Evolutionary conservation across 2,329 filamentous ascomycete species (phyloP).

Genomic region (Emergomyces africanus): DNA sequence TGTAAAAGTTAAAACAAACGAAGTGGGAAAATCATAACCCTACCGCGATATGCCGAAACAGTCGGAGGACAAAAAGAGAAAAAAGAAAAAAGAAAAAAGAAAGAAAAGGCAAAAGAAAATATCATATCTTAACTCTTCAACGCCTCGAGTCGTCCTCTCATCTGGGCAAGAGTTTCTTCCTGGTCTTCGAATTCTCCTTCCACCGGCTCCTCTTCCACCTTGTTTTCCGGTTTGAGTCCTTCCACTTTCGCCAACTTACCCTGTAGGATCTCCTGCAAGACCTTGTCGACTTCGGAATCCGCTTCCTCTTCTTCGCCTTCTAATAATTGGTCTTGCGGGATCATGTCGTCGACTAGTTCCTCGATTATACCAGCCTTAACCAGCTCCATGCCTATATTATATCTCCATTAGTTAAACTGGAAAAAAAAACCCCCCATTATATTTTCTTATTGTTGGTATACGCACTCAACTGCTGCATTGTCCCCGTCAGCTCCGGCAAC

Average conservation of each 20-base stretch:
- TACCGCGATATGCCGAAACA: neutral
- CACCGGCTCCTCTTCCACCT: slow-evolving; percentile 35
- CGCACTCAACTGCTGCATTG: slow-evolving; percentile 57
- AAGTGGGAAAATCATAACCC: neutral
- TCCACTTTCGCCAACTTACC: slow-evolving; percentile 59
- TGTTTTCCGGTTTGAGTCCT: slow-evolving; percentile 37
- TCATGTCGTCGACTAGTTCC: slow-evolving; percentile 82
- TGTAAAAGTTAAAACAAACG: neutral
- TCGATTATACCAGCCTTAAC: slow-evolving; percentile 95
- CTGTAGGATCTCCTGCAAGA: slow-evolving; percentile 80
- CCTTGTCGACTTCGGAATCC: slow-evolving; percentile 81
- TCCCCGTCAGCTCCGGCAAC: slow-evolving; percentile 73
- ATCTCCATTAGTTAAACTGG: neutral
- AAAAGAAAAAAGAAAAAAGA: neutral
- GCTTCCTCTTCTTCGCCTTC: slow-evolving; percentile 62
- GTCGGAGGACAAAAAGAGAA: neutral
- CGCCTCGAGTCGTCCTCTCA: slow-evolving; percentile 82
- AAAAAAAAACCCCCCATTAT: slow-evolving; percentile 33
- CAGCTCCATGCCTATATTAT: slow-evolving; percentile 44
- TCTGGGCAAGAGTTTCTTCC: slow-evolving; percentile 84
- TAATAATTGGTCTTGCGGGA: slow-evolving; percentile 61
- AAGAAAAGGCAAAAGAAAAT: neutral
- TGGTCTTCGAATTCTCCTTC: slow-evolving; percentile 71
- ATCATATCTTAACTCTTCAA: slow-evolving; percentile 57
- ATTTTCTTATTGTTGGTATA: neutral